Percentiles rank a stretch among this genome's conserved stretches.
Evolutionary conservation across 257 asterid species (phyloP).

Genomic region (Primulina eburnea): DNA sequence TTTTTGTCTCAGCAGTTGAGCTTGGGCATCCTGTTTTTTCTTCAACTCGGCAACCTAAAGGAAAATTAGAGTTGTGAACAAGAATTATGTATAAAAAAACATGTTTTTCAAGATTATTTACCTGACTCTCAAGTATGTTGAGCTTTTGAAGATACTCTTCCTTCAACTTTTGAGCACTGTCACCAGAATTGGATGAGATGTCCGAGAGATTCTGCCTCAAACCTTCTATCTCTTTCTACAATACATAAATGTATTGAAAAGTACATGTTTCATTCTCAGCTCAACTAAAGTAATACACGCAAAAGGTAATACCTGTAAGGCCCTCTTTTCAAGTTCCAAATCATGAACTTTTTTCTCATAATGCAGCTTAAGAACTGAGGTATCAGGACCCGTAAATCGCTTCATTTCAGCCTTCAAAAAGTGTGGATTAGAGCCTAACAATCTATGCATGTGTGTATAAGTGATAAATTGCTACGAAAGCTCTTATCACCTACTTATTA

Average conservation of each 20-base stretch:
- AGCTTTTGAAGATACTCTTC: conserved; percentile 93
- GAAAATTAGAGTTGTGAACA: conserved; percentile 24
- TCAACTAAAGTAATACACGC: neutral
- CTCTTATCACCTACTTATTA: neutral
- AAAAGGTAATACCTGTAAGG: conserved; percentile 55
- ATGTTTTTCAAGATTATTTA: conserved; percentile 18
- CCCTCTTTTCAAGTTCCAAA: conserved; percentile 70
- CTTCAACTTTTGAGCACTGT: conserved; percentile 88
- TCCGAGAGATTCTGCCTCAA: conserved; percentile 63
- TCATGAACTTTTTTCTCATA: conserved; percentile 94
- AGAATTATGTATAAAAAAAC: neutral
- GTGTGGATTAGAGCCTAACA: conserved; percentile 8
- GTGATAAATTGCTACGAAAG: neutral
- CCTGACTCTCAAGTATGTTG: conserved; percentile 91
- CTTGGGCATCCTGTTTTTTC: conserved; percentile 98
- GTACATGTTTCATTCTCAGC: conserved; percentile 18
- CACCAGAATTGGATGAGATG: conserved; percentile 76
- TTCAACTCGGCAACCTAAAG: conserved; percentile 82
- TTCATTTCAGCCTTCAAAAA: conserved; percentile 85
- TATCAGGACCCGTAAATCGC: conserved; percentile 53
- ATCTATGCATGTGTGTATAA: neutral
- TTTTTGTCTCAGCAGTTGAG: conserved; percentile 89
- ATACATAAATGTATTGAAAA: conserved; percentile 24
- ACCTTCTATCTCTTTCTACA: conserved; percentile 87
- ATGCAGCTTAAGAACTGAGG: conserved; percentile 84